Evolutionary conservation across 441 rosid species (phyloP).

Genomic region (Biscutella laevigata): DNA sequence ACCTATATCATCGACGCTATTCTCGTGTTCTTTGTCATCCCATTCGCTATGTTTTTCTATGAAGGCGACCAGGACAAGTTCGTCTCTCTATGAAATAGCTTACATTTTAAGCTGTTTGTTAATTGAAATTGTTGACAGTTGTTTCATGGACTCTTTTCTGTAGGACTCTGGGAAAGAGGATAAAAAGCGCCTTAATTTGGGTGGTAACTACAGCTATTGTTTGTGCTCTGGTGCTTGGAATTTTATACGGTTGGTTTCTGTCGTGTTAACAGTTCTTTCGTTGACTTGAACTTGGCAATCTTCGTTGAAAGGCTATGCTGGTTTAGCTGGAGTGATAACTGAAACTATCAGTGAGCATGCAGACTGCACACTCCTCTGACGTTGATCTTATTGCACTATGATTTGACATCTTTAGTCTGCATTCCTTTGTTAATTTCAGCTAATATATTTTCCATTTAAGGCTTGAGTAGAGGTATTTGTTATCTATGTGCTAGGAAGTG

Average conservation of each 20-base stretch:
- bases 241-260: constrained; percentile 67
- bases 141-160: constrained; percentile 5
- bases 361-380: too few species aligned
- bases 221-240: constrained; percentile 78
- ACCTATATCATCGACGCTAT: constrained; percentile 77
- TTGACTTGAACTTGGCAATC: constrained; percentile 9
- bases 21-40: constrained; percentile 87
- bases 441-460: background rate
- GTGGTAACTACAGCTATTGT: constrained; percentile 75
- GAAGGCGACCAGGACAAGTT: constrained; percentile 99
- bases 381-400: background rate
- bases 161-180: constrained; percentile 80
- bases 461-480: background rate
- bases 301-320: background rate
- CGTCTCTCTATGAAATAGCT: constrained; percentile 28
- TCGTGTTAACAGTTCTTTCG: background rate
- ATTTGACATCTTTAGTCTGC: background rate
- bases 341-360: background rate
- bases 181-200: constrained; percentile 81
- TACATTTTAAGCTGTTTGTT: background rate
- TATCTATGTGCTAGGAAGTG: background rate
- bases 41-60: constrained; percentile 96
- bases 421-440: background rate
- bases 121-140: background rate
- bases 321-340: background rate